A percentile compares a stretch with the other conserved stretches of the same genome.
Evolutionary conservation across 257 asterid species (phyloP).

Genomic region (Knoxia roxburghii): DNA sequence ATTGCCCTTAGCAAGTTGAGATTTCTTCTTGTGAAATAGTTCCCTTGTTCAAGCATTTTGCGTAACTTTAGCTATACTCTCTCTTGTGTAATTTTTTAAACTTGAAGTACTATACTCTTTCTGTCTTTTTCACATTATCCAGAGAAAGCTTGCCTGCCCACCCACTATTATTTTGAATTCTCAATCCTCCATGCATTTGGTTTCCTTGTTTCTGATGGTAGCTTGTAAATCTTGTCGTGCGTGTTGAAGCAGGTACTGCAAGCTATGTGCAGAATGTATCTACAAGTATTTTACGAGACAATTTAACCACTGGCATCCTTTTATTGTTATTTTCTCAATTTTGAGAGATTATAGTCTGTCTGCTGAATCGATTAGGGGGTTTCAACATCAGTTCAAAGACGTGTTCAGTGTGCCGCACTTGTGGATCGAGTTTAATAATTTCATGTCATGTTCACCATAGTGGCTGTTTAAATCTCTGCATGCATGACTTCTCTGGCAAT

Average conservation of each 20-base stretch:
- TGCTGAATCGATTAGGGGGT: not conserved
- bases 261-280: not conserved
- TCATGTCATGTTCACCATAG: constrained; percentile 1
- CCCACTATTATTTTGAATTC: not conserved
- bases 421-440: not conserved
- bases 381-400: constrained; percentile 1
- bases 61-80: not conserved
- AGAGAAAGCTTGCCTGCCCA: not conserved
- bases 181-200: no score
- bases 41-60: not conserved
- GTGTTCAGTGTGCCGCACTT: not conserved
- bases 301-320: constrained; percentile 5
- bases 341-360: not conserved
- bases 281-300: constrained; percentile 1
- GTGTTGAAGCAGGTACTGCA: constrained; percentile 6
- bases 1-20: not conserved
- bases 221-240: constrained; percentile 6
- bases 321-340: not conserved
- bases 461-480: not conserved
- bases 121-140: not conserved
- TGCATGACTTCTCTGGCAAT: not conserved
- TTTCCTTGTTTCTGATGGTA: constrained; percentile 3
- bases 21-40: not conserved
- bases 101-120: no score
- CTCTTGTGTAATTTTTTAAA: no score